Evolutionary conservation across 768 basidiomycete species (phyloP).

Genomic region (Boletus coccyginus): DNA sequence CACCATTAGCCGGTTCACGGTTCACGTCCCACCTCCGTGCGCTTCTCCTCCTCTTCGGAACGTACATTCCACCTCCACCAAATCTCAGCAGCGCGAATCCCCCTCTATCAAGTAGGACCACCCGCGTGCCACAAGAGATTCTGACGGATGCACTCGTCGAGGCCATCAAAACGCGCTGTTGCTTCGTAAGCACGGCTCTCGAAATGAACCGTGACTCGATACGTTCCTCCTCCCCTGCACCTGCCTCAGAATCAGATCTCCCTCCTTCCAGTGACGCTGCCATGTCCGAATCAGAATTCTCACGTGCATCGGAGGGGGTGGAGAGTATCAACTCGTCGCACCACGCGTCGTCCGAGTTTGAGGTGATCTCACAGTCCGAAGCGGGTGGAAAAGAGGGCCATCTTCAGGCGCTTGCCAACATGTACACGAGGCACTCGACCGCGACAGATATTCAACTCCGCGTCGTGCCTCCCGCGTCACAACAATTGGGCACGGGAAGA

Average conservation of each 20-base stretch:
- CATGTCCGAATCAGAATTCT: conserved; percentile 69
- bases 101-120: conserved; percentile 59
- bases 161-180: conserved; percentile 86
- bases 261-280: conserved; percentile 52
- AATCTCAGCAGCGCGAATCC: conserved; percentile 64
- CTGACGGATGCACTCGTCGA: conserved; percentile 81
- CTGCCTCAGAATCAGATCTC: conserved; percentile 38
- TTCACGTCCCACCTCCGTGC: conserved; percentile 76
- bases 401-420: conserved; percentile 60
- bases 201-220: conserved; percentile 35
- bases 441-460: conserved; percentile 71
- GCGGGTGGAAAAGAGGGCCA: conserved; percentile 22
- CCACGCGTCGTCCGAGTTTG: conserved; percentile 51
- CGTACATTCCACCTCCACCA: conserved; percentile 79
- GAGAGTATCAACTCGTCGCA: conserved; percentile 51
- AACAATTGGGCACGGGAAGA: conserved; percentile 67
- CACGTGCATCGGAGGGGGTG: conserved; percentile 45
- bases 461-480: conserved; percentile 62
- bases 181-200: conserved; percentile 75
- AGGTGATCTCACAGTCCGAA: conserved; percentile 43
- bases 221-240: conserved; percentile 31
- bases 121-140: conserved; percentile 73
- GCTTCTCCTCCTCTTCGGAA: conserved; percentile 79
- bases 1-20: conserved; percentile 84
- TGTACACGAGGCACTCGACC: conserved; percentile 76